Evolutionary conservation across 2,329 filamentous ascomycete genomes (phyloP).

Genomic region (Phyllosticta ampelicida): DNA sequence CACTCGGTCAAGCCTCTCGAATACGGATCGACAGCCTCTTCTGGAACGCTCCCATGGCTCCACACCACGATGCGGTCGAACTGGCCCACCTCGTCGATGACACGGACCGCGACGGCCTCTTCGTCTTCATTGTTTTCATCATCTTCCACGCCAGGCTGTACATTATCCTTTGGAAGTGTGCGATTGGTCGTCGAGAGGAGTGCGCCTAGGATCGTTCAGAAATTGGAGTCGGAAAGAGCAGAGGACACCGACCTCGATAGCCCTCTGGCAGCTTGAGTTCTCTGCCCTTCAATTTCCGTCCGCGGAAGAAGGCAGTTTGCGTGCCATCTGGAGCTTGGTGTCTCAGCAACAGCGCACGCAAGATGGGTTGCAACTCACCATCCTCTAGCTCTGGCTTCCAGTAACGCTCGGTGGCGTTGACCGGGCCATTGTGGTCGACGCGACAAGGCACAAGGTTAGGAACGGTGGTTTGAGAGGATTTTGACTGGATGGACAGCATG

Average conservation of each 20-base stretch:
- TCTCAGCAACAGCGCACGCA: background rate
- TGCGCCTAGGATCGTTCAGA: constrained; percentile 12
- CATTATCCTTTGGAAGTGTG: constrained; percentile 2
- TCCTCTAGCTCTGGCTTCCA: constrained; percentile 50
- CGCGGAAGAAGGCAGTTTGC: constrained; percentile 60
- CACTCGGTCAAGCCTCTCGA: constrained; percentile 70
- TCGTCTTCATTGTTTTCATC: constrained; percentile 14
- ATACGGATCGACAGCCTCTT: constrained; percentile 55
- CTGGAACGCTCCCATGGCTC: constrained; percentile 62
- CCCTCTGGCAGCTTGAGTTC: constrained; percentile 55
- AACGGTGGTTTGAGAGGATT: constrained; percentile 32
- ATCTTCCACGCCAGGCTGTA: constrained; percentile 8
- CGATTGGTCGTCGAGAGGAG: constrained; percentile 11
- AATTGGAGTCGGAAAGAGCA: background rate
- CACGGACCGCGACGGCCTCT: constrained; percentile 20
- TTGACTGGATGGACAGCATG: constrained; percentile 36
- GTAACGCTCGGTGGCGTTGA: constrained; percentile 53
- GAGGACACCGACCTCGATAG: constrained; percentile 45
- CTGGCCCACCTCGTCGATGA: constrained; percentile 51
- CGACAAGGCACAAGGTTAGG: constrained; percentile 71
- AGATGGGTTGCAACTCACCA: background rate
- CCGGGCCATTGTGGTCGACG: constrained; percentile 65
- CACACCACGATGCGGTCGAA: constrained; percentile 76
- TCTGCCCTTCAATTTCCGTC: constrained; percentile 65
- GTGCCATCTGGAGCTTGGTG: constrained; percentile 22